Evolutionary conservation across 495 filamentous ascomycete species (phyloP).

Genomic region (Hypoxylon lienhwacheense): DNA sequence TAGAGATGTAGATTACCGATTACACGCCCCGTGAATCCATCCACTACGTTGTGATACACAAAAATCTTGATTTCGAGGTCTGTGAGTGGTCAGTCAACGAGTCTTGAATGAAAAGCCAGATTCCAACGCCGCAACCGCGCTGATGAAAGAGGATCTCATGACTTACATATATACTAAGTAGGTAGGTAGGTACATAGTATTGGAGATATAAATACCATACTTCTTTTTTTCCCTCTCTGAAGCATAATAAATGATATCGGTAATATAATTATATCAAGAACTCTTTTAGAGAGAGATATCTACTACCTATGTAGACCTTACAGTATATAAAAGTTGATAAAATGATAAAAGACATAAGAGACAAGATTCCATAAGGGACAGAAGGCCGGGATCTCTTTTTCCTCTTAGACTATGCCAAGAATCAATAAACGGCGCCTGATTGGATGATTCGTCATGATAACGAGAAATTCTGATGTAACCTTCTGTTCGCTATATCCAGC

Average conservation of each 20-base stretch:
- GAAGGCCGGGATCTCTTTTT: conserved; percentile 6
- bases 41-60: conserved; percentile 8
- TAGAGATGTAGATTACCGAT: conserved; percentile 1
- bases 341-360: too few relatives aligned
- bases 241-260: too few relatives aligned
- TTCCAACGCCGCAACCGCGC: conserved; percentile 12
- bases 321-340: too few relatives aligned
- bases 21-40: conserved; percentile 18
- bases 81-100: conserved; percentile 18
- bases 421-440: conserved; percentile 6
- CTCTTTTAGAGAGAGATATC: too few relatives aligned
- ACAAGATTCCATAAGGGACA: conserved; percentile 11
- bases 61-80: conserved; percentile 10
- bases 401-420: conserved; percentile 1
- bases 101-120: not conserved
- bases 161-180: not conserved
- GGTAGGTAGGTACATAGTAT: not conserved
- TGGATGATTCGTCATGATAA: conserved; percentile 25
- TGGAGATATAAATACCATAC: too few relatives aligned
- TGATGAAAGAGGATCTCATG: conserved; percentile 1
- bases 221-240: too few relatives aligned
- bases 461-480: conserved; percentile 22
- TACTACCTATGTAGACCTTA: too few relatives aligned
- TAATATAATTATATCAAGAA: too few relatives aligned
- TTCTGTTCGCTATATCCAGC: conserved; percentile 11